These are phyloP conservation scores for Phialemonium atrogriseum DNA, from an alignment of 2,329 filamentous ascomycete genomes.

Conservation along the genomic window DNA sequence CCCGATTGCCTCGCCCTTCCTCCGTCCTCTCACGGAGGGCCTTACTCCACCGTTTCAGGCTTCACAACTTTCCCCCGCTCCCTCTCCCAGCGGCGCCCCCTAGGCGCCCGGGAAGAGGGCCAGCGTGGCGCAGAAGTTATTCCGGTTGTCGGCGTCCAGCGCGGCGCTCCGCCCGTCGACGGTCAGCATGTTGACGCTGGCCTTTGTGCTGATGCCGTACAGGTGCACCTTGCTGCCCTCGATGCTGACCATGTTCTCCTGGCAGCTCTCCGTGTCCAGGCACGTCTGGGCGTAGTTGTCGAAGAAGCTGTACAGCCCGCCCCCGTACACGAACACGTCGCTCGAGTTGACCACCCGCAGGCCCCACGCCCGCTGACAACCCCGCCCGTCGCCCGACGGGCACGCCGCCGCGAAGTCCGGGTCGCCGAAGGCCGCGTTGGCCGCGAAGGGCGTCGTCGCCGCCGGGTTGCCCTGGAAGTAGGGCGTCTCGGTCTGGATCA, in stretches of 20 bases:
- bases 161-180: slow-evolving; percentile 46
- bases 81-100: too few species aligned
- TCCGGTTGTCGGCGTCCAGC: slow-evolving; percentile 53
- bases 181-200: slow-evolving; percentile 64
- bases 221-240: slow-evolving; percentile 56
- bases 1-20: too few species aligned
- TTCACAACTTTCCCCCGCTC: too few species aligned
- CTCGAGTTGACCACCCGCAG: slow-evolving; percentile 60
- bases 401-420: slow-evolving; percentile 59
- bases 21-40: too few species aligned
- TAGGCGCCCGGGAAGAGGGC: slow-evolving; percentile 35
- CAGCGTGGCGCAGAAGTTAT: slow-evolving; percentile 56
- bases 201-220: slow-evolving; percentile 67
- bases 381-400: slow-evolving; percentile 22
- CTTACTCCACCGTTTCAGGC: too few species aligned
- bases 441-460: slow-evolving; percentile 55
- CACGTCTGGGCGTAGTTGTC: slow-evolving; percentile 72
- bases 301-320: slow-evolving; percentile 75
- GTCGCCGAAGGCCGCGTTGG: slow-evolving; percentile 51
- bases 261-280: slow-evolving; percentile 59
- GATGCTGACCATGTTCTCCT: slow-evolving; percentile 68
- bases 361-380: slow-evolving; percentile 69
- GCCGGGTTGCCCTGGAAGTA: slow-evolving; percentile 81
- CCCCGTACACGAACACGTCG: slow-evolving; percentile 62
- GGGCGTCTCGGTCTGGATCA: slow-evolving; percentile 85